Base-by-base conservation (phyloP, 257 asterid species). In the Thymus quinquecostatus region DNA sequence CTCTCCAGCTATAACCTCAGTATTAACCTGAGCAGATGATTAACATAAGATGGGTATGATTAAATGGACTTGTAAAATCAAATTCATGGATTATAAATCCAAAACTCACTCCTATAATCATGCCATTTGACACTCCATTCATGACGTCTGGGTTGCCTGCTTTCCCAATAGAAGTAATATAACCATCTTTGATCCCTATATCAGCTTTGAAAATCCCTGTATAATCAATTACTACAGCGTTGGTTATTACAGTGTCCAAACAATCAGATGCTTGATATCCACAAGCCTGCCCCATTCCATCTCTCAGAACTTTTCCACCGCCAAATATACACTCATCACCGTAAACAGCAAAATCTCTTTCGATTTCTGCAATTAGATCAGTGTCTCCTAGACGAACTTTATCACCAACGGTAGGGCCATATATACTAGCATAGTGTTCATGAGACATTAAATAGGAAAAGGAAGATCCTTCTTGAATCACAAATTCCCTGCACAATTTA, bases 291-390 rank as follows among this genome's bases (percentile, higher is more conserved):
- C 99, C 99, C 97, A 85, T 88, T 81, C 99, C 97, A 63, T 94
- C 96, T 54, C 99, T 85, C 62, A 94, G 68, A 72, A 89, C 97
- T 75, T 94, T 91, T 78, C 99, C 97, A 75, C 99, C 99, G 41
- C 99, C 99, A 77, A 94, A 94, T 66, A 94, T 90, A 79, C 97
- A 88, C 79, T 94, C 99, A 75, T 94, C 99, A 28, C 97, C 99
- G 66, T 88, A 89, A 68, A 77, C 76, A 70, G 90, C 62, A 80
- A 34, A 88, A 82, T 94, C 97, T 49, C 78, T 85, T 79, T 91
- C 97, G 40, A 94, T 83, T 82, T 91, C 97, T 74, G 97, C 99
- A 67, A 94, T 57, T 75, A 91, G 82, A 71, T 86, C 92, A 8
- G 97, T 91, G 83, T 94, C 99, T 66, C 96, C 99, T 14, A 94